Evolutionary conservation across 2,329 filamentous ascomycete species (phyloP), one percentile per base, ranked within the genome.

Genomic region (Sarocladium strictum): DNA sequence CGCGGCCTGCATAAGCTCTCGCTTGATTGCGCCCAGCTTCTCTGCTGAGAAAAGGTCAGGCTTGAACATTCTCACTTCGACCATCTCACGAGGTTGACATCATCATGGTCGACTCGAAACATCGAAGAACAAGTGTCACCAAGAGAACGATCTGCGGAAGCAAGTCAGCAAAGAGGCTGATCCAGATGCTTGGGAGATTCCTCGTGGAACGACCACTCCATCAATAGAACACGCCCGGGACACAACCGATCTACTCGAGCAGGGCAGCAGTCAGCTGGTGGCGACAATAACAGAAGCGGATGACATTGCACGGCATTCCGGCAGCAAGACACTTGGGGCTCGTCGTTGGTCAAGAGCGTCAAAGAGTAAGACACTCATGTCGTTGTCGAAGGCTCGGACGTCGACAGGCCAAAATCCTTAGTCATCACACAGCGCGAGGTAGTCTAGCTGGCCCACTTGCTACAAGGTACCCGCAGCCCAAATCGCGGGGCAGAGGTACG

Each of bases 301-400:
- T 35, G 47, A 12, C n/a, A n/a, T n/a, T n/a, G 6, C 7, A n/a
- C 7, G 6, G 27, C 23, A 51, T 51, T 51, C 47, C 47, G 21
- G 47, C 27, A 33, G 15, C 27, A 35, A 51, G 47, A 33, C 47
- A 51, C n/a, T 29, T 15, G 27, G 35, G 27, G 47, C 24, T 51
- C 23, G 47, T 51, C 47, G 47, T 51, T 51, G 27, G 27, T 51
- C 23, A 15, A 29, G 14, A n/a, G n/a, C n/a, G n/a, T n/a, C n/a
- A n/a, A n/a, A n/a, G 47, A 14, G 7, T 51, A 51, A 51, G 47
- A 51, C 47, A 51, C 47, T 51, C 47, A 51, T 51, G 27, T 51
- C 24, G 47, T 33, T 33, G 47, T 51, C 29, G 26, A 35, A 19
- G 27, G 47, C 14, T 35, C 10, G 21, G n/a, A 9, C 21, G 17